Base-by-base conservation (phyloP, 345 rosid genomes). In the Rhodamnia argentea region DNA sequence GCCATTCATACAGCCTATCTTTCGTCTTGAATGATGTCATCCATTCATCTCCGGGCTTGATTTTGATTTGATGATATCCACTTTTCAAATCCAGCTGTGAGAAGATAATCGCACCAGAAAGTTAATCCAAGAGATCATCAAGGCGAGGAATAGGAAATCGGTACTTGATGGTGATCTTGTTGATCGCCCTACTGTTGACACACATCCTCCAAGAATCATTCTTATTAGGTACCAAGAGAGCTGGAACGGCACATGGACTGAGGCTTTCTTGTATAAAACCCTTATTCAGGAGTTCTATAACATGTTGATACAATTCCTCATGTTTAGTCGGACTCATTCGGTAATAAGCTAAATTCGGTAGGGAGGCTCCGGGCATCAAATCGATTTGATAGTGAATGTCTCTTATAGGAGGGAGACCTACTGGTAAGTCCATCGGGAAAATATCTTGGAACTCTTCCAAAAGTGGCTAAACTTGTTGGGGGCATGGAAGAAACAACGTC, bases 171-270 rank as follows among this genome's bases (percentile, higher is more conserved):
- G 50, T 87, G 18, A 84, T 84, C 23, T 60, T 44, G 23, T 87
- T 84, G 11, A 84, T 55, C 8, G 75, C 47, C 22, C 75, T 6
- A 9, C 27, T 57, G 12, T 62, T 82, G 1, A 86, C 44, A 32
- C 84, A 84, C 86, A 87, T 87, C 3, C 78, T 18, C 84, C 84
- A 87, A 26, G 40, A 1, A 4, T 60, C 84, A 58, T 87, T 86
- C 24, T 84, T 74, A 47, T 87, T 84, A 8, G 75, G 86, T 1
- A 52, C 56, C 15, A 84, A 55, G 13, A 87, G 24, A 0, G 51
- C 74, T 13, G 58, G 76, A 4, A 81, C 42, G 3, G 40, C 85
- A 62, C 85, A 83, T 2, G 62, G 85, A 22, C 87, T 78, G 0
- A 86, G 10, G 83, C 86, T 87, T 13, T 83, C 86, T 0, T 54